A percentile compares a stretch with the other conserved stretches of the same genome.
Conservation (phyloP, 1,284 basidiomycete genomes). For the Cutaneotrichosporon sp. region DNA sequence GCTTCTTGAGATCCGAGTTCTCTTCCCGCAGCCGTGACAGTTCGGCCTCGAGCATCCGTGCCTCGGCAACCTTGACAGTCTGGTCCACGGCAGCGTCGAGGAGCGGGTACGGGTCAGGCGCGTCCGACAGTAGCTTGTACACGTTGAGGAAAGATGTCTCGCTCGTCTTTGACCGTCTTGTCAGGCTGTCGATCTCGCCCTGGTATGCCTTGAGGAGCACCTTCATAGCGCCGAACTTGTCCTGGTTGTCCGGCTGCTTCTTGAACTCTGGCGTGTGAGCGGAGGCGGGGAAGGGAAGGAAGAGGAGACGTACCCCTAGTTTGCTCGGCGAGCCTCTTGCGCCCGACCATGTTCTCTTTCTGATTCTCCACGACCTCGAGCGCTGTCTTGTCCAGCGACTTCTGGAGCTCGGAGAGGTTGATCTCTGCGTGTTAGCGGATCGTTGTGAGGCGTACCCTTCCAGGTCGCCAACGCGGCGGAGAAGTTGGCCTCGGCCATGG, state of each 20-base stretch:
- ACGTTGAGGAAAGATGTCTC: constrained; percentile 92
- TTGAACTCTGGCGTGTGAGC: constrained; percentile 72
- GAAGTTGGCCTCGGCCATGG: constrained; percentile 62
- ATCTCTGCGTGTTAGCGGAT: constrained; percentile 62
- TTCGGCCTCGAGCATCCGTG: constrained; percentile 70
- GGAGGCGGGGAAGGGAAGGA: too few relatives aligned
- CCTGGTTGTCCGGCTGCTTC: constrained; percentile 76
- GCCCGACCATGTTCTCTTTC: constrained; percentile 89
- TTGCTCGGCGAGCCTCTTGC: constrained; percentile 86
- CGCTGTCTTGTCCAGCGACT: constrained; percentile 82
- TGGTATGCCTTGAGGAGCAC: constrained; percentile 91
- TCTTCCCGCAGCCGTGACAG: constrained; percentile 70
- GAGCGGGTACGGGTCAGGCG: constrained; percentile 92
- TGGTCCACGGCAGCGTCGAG: constrained; percentile 92
- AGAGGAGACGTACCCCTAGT: constrained; percentile 69
- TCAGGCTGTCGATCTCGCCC: constrained; percentile 90
- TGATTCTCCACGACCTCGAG: constrained; percentile 95
- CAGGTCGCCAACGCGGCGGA: constrained; percentile 80
- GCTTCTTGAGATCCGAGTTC: constrained; percentile 71
- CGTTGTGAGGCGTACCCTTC: constrained; percentile 62
- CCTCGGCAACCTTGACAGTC: constrained; percentile 79
- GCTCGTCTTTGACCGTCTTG: constrained; percentile 81
- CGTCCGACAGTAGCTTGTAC: constrained; percentile 90
- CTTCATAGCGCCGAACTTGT: constrained; percentile 82
- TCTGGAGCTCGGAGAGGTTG: constrained; percentile 85